phyloP scores from a whole-genome alignment of 1,284 basidiomycete species.

The Dichomitus squalens region DNA sequence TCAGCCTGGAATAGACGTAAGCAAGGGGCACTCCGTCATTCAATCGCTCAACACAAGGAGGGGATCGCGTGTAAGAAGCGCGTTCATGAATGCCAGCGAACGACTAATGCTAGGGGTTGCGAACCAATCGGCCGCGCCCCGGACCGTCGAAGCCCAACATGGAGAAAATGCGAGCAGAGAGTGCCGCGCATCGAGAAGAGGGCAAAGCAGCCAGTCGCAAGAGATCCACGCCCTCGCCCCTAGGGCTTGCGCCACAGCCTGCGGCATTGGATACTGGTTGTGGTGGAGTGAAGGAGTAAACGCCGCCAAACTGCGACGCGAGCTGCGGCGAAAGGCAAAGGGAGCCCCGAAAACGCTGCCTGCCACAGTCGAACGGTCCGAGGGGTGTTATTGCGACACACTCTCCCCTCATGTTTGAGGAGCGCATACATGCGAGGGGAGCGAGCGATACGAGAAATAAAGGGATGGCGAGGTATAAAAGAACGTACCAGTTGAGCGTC shows the following conservation, averaged over 20 bases:
- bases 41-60: background rate
- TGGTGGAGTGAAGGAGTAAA: constrained; percentile 3
- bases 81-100: background rate
- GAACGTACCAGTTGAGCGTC: constrained; percentile 95
- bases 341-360: background rate
- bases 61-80: background rate
- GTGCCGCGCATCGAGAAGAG: background rate
- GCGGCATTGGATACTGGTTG: background rate
- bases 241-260: background rate
- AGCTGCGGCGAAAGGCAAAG: background rate
- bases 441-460: constrained; percentile 21
- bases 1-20: constrained; percentile 70
- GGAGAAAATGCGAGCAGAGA: background rate
- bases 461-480: constrained; percentile 14
- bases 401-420: constrained; percentile 13
- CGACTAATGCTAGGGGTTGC: background rate
- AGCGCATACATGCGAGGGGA: background rate
- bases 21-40: too few species aligned
- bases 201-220: background rate
- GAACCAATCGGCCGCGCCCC: background rate
- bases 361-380: background rate
- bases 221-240: background rate
- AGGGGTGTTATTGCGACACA: constrained; percentile 15
- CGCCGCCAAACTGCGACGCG: background rate
- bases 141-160: background rate